phyloP scores from a whole-genome alignment of 768 basidiomycete species.

The Lentinula lateritia region DNA sequence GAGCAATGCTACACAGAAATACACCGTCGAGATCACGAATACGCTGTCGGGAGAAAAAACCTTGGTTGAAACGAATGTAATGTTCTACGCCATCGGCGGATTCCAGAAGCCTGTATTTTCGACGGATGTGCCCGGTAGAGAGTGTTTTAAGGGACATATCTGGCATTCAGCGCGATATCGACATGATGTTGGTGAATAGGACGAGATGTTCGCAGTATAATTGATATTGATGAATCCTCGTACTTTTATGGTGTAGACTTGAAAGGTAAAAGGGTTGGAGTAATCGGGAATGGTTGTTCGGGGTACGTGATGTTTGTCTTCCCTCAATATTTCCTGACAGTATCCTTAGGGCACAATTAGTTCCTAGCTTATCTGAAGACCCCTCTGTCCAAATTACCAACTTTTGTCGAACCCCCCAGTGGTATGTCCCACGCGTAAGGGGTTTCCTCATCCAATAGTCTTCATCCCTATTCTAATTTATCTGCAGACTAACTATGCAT shows the following conservation, averaged over 20 bases:
- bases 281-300: constrained; percentile 61
- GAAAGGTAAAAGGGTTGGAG: constrained; percentile 47
- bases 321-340: neutral
- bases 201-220: neutral
- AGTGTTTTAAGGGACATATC: constrained; percentile 39
- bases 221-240: no score
- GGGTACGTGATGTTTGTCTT: constrained; percentile 30
- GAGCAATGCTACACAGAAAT: constrained; percentile 36
- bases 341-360: constrained; percentile 47
- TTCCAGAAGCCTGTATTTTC: constrained; percentile 44
- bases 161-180: constrained; percentile 57
- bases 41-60: constrained; percentile 28
- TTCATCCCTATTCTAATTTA: neutral
- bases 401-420: constrained; percentile 56
- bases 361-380: constrained; percentile 48
- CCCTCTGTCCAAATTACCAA: constrained; percentile 46
- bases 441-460: neutral
- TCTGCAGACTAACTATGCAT: constrained; percentile 31
- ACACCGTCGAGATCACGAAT: constrained; percentile 34
- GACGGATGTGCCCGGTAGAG: constrained; percentile 34
- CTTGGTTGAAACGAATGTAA: constrained; percentile 32
- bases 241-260: constrained; percentile 18
- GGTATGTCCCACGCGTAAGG: constrained; percentile 49
- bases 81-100: constrained; percentile 47
- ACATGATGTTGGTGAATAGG: constrained; percentile 33